A percentile compares a stretch with the other conserved stretches of the same genome.
Evolutionary conservation across 2,329 filamentous ascomycete genomes (phyloP).

Genomic region (Colletotrichum neosansevieriae): DNA sequence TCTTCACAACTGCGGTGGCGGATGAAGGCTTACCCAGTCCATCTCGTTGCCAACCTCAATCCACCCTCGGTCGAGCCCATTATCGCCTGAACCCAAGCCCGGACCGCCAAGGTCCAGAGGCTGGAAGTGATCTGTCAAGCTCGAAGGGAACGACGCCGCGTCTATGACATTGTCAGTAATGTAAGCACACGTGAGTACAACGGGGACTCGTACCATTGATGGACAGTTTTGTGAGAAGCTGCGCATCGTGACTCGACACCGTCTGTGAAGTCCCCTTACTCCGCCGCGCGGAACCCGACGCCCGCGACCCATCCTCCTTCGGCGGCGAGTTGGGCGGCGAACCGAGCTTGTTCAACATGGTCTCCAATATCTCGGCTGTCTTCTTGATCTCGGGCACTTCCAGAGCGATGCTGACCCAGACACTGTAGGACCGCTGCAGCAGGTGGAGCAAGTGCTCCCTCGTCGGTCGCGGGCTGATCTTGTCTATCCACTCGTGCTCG

Average conservation of each 20-base stretch:
- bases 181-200: neutral
- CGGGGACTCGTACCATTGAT: slow-evolving; percentile 18
- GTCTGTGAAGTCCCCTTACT: slow-evolving; percentile 40
- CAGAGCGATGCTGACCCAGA: slow-evolving; percentile 58
- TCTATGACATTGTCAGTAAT: slow-evolving; percentile 17
- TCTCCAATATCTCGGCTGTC: slow-evolving; percentile 58
- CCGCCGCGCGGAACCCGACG: slow-evolving; percentile 39
- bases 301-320: slow-evolving; percentile 16
- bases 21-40: slow-evolving; percentile 52
- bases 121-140: slow-evolving; percentile 22
- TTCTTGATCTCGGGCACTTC: slow-evolving; percentile 57
- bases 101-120: slow-evolving; percentile 31
- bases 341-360: slow-evolving; percentile 59
- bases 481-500: slow-evolving; percentile 50
- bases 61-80: slow-evolving; percentile 53
- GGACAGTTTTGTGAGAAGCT: slow-evolving; percentile 42
- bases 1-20: neutral
- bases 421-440: slow-evolving; percentile 56
- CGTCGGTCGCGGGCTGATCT: slow-evolving; percentile 48
- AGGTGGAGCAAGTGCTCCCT: slow-evolving; percentile 55
- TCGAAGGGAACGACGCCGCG: neutral
- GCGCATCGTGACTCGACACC: slow-evolving; percentile 41
- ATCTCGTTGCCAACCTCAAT: slow-evolving; percentile 49
- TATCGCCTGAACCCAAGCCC: slow-evolving; percentile 39
- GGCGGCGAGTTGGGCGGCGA: slow-evolving; percentile 44